Percentiles rank a stretch among this genome's conserved stretches.
These are phyloP conservation scores for Zarea fungicola DNA, from an alignment of 2,329 filamentous ascomycete genomes.

Conservation along the genomic window DNA sequence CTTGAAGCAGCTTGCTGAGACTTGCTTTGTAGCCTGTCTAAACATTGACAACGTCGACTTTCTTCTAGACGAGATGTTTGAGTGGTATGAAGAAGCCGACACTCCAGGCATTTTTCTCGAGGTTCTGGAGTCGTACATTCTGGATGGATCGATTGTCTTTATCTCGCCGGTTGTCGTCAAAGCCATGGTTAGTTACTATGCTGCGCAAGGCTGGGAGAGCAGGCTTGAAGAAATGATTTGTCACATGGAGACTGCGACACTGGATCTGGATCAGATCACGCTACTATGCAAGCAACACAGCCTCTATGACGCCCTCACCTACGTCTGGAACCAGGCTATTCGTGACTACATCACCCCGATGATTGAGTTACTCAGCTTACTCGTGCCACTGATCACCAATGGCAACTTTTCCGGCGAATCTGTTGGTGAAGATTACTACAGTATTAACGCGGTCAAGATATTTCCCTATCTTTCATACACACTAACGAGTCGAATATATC, in stretches of 20 bases:
- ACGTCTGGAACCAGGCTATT: slow-evolving; percentile 92
- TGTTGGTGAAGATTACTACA: slow-evolving; percentile 56
- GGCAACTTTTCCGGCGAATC: slow-evolving; percentile 48
- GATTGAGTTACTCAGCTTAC: slow-evolving; percentile 72
- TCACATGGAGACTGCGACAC: slow-evolving; percentile 80
- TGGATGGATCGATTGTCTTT: slow-evolving; percentile 67
- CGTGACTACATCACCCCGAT: slow-evolving; percentile 87
- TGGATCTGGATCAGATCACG: slow-evolving; percentile 93
- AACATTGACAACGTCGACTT: slow-evolving; percentile 75
- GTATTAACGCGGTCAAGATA: slow-evolving; percentile 76
- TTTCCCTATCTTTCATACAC: slow-evolving; percentile 93
- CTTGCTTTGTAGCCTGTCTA: slow-evolving; percentile 78
- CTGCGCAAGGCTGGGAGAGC: slow-evolving; percentile 66
- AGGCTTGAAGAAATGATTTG: slow-evolving; percentile 92
- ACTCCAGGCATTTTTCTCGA: slow-evolving; percentile 76
- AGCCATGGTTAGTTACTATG: slow-evolving; percentile 76
- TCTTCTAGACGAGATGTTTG: slow-evolving; percentile 85
- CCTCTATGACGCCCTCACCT: slow-evolving; percentile 91
- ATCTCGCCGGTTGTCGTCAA: slow-evolving; percentile 84
- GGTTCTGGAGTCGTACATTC: slow-evolving; percentile 79
- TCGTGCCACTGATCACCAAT: slow-evolving; percentile 54
- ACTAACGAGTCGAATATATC: slow-evolving; percentile 86
- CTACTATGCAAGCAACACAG: slow-evolving; percentile 84
- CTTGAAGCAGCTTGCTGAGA: slow-evolving; percentile 72
- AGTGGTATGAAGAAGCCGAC: slow-evolving; percentile 77